Base-by-base conservation (phyloP, 768 basidiomycete species). In the Amanita fuliginea region DNA sequence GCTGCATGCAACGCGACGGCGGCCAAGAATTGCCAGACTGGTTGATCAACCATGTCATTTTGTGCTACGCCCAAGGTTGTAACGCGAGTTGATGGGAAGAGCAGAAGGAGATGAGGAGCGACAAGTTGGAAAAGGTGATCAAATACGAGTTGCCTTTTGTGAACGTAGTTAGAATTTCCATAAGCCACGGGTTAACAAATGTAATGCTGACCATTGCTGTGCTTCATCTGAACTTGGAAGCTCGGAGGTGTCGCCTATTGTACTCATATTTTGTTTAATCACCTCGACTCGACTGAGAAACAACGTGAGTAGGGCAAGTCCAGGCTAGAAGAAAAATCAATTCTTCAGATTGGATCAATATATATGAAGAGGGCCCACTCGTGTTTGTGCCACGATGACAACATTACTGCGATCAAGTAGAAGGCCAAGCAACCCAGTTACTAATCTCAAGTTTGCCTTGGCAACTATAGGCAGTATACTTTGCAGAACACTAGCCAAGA, bases 21-120 rank as follows among this genome's bases (percentile, higher is more conserved):
- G 6, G 92, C 89, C 32, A 96, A 76, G 73, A 93, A 89, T 61
- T 88, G 85, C 92, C 93, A 96, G n/a, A 91, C 87, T 11, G 86
- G 88, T 63, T 88, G 86, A 66, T 95, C 91, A 48, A 86, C 73
- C 51, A 76, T 71, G 60, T 87, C 86, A 28, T 75, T 73, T 1
- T 73, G 67, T 14, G 68, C 53, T 34, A 64, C 66, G 24, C 65
- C 65, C 13, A 61, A 66, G 51, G 72, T 62, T 44, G 81, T 55
- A 47, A 73, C 78, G 46, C 92, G 83, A 14, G 86, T 83, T 3
- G 95, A 96, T 1, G 96, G 94, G 77, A 98, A 98, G 21, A 98
- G 77, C 19, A 73, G 62, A 21, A 83, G 73, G 35, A 97, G 75
- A 56, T 88, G 78, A 1, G 88, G 84, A 0, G 81, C 70, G 42